phyloP scores from a whole-genome alignment of 148 eudicot species.

The Vaccinium corymbosum region DNA sequence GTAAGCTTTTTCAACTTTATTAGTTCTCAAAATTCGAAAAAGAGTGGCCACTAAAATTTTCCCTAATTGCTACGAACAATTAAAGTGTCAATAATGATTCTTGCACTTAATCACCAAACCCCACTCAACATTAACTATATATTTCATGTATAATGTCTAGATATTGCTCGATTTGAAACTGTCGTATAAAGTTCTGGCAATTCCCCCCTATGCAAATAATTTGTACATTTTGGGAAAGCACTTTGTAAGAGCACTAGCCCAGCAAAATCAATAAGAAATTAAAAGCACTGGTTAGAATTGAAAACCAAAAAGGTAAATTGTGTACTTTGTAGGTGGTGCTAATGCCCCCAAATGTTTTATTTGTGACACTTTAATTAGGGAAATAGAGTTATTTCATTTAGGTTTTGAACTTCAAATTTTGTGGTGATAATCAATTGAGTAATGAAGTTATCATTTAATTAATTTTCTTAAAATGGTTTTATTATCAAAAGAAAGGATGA shows the following conservation, averaged over 20 bases:
- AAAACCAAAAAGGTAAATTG: not conserved
- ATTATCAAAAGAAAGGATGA: too few relatives aligned
- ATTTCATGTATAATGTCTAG: not conserved
- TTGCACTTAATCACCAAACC: not conserved
- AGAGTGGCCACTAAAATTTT: too few relatives aligned
- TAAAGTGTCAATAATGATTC: not conserved
- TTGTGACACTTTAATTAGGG: not conserved
- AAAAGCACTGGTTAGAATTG: not conserved
- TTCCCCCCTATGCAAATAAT: not conserved
- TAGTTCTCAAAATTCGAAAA: too few relatives aligned
- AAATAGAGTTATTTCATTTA: not conserved
- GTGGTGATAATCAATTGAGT: not conserved
- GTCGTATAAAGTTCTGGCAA: not conserved
- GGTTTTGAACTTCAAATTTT: not conserved
- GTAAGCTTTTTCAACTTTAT: too few relatives aligned
- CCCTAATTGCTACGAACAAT: not conserved
- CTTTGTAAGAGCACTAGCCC: not conserved
- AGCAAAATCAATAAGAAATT: not conserved
- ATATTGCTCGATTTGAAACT: not conserved
- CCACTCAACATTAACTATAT: not conserved
- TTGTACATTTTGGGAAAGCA: not conserved
- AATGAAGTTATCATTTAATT: not conserved
- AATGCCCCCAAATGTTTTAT: not conserved
- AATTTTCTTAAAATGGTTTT: too few relatives aligned
- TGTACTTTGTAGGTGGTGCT: not conserved